A percentile compares a stretch with the other conserved stretches of the same genome.
Conservation (phyloP, 1,284 basidiomycete genomes). For the Vanrija pseudolonga region DNA sequence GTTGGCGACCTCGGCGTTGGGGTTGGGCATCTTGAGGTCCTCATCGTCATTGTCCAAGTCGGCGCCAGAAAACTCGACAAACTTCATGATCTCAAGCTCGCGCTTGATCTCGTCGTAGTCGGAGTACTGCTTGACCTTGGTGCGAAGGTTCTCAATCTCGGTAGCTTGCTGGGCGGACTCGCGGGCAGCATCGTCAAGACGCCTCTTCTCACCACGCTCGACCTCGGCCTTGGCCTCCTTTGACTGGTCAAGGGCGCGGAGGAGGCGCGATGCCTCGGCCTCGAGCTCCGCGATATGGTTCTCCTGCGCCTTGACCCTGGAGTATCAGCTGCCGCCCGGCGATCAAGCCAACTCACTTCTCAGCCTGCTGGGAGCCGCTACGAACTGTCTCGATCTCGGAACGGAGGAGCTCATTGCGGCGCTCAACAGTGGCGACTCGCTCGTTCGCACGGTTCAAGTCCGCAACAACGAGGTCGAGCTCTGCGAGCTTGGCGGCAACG, state of each 20-base stretch:
- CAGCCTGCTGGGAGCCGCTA: constrained; percentile 70
- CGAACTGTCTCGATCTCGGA: constrained; percentile 87
- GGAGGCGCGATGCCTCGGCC: constrained; percentile 66
- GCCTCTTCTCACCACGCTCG: constrained; percentile 56
- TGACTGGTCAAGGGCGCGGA: constrained; percentile 65
- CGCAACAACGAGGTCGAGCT: constrained; percentile 86
- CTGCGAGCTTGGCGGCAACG: constrained; percentile 77
- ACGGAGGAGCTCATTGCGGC: constrained; percentile 86
- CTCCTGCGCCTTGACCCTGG: constrained; percentile 68
- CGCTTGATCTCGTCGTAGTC: constrained; percentile 96
- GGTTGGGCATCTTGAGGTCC: constrained; percentile 69
- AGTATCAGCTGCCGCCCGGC: not conserved
- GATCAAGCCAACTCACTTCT: constrained; percentile 55
- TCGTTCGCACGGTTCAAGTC: constrained; percentile 91
- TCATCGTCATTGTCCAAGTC: constrained; percentile 63
- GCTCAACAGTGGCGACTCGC: constrained; percentile 83
- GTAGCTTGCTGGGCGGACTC: constrained; percentile 59
- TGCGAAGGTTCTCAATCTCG: constrained; percentile 66
- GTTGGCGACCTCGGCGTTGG: constrained; percentile 78
- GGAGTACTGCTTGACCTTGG: constrained; percentile 64
- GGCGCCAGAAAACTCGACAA: constrained; percentile 84
- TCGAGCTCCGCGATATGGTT: constrained; percentile 67
- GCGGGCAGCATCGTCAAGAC: constrained; percentile 60
- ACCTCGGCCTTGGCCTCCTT: constrained; percentile 58
- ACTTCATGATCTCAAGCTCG: constrained; percentile 97